Conservation (phyloP, 768 basidiomycete genomes). For the Pholiota conissans region DNA sequence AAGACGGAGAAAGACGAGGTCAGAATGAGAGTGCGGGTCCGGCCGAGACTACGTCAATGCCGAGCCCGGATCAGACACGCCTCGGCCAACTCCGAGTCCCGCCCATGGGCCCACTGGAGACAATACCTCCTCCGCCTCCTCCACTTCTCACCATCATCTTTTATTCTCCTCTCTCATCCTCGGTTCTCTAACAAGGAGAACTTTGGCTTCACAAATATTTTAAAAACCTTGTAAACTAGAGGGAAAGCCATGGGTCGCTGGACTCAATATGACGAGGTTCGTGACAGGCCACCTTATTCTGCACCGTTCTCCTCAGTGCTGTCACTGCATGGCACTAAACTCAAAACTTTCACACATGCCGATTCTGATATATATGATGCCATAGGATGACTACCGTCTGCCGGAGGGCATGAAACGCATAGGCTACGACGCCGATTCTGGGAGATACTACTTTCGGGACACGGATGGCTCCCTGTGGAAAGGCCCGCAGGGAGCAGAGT, state of each 20-base stretch:
- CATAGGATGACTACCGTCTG: conserved; percentile 50
- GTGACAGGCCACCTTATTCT: conserved; percentile 10
- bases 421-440: conserved; percentile 75
- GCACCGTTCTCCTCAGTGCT: neutral
- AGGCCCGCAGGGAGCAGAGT: conserved; percentile 61
- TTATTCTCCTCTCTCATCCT: neutral
- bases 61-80: conserved; percentile 3
- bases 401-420: conserved; percentile 64
- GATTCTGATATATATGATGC: conserved; percentile 1
- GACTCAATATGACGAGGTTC: conserved; percentile 48
- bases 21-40: neutral
- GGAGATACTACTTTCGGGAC: conserved; percentile 66
- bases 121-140: neutral
- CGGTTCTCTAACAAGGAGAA: neutral
- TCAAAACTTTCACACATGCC: neutral
- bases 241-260: conserved; percentile 27
- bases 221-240: neutral
- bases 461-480: conserved; percentile 54
- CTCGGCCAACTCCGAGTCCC: neutral
- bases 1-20: neutral
- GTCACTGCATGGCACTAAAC: neutral
- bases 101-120: neutral
- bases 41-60: neutral
- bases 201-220: neutral
- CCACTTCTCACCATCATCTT: neutral